Base-by-base conservation (phyloP, 768 basidiomycete genomes). In the Pisolithus orientalis region DNA sequence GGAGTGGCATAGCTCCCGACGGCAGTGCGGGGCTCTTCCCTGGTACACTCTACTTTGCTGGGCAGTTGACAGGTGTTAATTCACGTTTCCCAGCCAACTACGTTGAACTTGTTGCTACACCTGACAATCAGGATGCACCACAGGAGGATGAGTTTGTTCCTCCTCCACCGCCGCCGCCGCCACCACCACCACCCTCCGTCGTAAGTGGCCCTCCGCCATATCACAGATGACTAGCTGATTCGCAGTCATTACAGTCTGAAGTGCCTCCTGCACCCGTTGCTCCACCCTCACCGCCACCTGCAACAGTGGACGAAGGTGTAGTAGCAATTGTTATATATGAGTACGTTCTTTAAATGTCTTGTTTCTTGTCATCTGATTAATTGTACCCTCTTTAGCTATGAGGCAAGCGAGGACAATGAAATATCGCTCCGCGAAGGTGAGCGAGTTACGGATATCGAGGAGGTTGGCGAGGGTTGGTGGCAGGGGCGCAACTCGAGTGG, bases 341-440 rank as follows among this genome's bases (percentile, higher is more conserved):
- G 87, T 90, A 61, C 59, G 84, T 72, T 29, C 37, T 31, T 6
- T 37, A 34, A 14, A 31, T 46, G 40, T 39, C 42, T 44, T 32
- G 44, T 32, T 43, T 1, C 13, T 24, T 14, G 16, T 39, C 16
- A 31, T 16, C 28, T 31, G 44, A 34, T 31, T 40, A 11, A 9
- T 16, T 48, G n/a, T 55, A 38, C 39, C 21, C 39, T n/a, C n/a
- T 21, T 37, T 46, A 94, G 90, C 57, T 95, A 94, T 61, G 90
- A 92, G 9, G 90, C 94, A 0, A 82, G 82, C 0, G 94, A 96
- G 64, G 92, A 93, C 58, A 96, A 97, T 62, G 94, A 96, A 63
- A 70, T 96, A 28, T 77, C 84, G 3, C 92, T 97, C 79, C 72
- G 65, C 29, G 93, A 92, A 65, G 90, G 90, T 27, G 93, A 94